Conservation (phyloP, 257 asterid species). For the Penstemon barbatus region DNA sequence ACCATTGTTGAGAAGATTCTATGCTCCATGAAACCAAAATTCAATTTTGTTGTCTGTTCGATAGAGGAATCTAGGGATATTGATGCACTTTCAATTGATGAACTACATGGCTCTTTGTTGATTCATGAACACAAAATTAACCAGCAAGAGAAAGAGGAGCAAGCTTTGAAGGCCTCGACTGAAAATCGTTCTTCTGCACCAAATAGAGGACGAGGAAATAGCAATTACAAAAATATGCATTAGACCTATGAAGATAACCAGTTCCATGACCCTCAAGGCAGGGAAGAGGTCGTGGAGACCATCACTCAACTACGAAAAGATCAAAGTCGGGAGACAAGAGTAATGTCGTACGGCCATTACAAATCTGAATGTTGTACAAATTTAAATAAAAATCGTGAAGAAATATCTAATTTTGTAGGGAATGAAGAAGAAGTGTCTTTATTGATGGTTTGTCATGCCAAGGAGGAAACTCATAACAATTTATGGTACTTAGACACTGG, state of each 20-base stretch:
- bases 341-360: conserved; percentile 12
- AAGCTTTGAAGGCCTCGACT: conserved; percentile 7
- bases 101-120: background rate
- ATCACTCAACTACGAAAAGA: no score
- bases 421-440: conserved; percentile 22
- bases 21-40: conserved; percentile 5
- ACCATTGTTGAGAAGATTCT: conserved; percentile 14
- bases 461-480: background rate
- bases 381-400: background rate
- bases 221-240: background rate
- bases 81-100: conserved; percentile 11
- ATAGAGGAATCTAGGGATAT: conserved; percentile 18
- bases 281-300: no score
- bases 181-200: background rate
- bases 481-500: conserved; percentile 27
- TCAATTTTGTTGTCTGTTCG: conserved; percentile 3
- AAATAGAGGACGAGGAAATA: background rate
- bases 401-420: conserved; percentile 17
- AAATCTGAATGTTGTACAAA: conserved; percentile 17
- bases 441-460: conserved; percentile 9
- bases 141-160: conserved; percentile 4
- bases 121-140: conserved; percentile 19
- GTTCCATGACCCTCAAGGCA: no score
- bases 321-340: no score
- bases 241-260: no score